These are phyloP conservation scores for Krasilnikovozyma curviuscula DNA, from an alignment of 768 basidiomycete genomes.

Conservation along the genomic window DNA sequence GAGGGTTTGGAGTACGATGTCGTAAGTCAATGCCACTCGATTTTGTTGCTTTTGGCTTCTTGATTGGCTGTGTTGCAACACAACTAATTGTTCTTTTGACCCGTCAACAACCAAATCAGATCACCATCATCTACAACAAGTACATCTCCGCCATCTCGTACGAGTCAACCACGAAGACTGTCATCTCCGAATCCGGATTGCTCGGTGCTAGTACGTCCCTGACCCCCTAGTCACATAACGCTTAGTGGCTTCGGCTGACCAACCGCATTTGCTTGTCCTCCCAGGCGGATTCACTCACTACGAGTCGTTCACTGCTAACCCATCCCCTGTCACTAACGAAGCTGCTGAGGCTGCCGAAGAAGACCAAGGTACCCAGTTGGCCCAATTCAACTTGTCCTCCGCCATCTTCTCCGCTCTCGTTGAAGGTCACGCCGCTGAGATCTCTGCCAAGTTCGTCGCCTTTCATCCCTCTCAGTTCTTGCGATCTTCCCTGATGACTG, in stretches of 20 bases:
- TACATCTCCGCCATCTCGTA: conserved; percentile 65
- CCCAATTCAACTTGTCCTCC: conserved; percentile 91
- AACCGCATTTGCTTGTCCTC: too few species aligned
- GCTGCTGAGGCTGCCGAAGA: too few species aligned
- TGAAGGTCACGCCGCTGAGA: conserved; percentile 89
- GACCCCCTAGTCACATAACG: too few species aligned
- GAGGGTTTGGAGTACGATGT: conserved; percentile 72
- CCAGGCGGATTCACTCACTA: conserved; percentile 83
- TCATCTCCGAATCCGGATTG: conserved; percentile 70
- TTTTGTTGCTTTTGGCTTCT: neutral
- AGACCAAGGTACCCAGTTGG: conserved; percentile 76
- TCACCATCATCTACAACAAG: conserved; percentile 33
- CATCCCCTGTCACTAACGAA: too few species aligned
- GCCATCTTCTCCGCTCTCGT: conserved; percentile 84
- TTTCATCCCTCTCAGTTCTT: neutral
- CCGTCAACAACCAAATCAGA: conserved; percentile 13
- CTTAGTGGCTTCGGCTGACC: too few species aligned
- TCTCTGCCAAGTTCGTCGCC: conserved; percentile 53
- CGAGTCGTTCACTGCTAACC: too few species aligned
- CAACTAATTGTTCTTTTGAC: too few species aligned
- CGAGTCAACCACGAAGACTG: conserved; percentile 52
- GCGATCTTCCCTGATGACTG: neutral
- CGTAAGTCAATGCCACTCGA: conserved; percentile 21
- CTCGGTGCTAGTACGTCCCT: too few species aligned
- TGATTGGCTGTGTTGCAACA: conserved; percentile 52